Evolutionary conservation across 1,284 basidiomycete species (phyloP).

Genomic region (Apiotrichum akiyoshidainum): DNA sequence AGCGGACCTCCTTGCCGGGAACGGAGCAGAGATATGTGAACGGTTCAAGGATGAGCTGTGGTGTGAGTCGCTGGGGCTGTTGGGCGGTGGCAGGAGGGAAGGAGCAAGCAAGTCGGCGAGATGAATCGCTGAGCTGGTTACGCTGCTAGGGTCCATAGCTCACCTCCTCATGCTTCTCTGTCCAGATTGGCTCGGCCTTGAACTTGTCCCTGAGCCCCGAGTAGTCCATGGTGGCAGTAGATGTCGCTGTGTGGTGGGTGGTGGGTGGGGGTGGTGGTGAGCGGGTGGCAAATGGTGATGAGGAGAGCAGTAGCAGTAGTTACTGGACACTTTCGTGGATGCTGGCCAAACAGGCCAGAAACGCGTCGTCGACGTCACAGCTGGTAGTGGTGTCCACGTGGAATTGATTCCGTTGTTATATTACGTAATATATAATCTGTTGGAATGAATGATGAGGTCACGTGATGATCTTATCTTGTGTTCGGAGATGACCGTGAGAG

Average conservation of each 20-base stretch:
- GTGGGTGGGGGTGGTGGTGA: background rate
- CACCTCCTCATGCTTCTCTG: slow-evolving; percentile 47
- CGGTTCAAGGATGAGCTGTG: slow-evolving; percentile 67
- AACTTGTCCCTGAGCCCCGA: slow-evolving; percentile 27
- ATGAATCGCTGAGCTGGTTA: background rate
- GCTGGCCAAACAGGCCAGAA: no score
- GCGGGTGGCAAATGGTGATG: slow-evolving; percentile 2
- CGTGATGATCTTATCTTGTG: no score
- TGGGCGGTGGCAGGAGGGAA: no score
- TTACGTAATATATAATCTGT: no score
- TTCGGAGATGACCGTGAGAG: no score
- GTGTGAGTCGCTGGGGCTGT: background rate
- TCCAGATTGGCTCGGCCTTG: slow-evolving; percentile 39
- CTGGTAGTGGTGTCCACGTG: no score
- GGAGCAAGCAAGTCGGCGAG: background rate
- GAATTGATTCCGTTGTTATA: no score
- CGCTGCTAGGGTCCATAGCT: slow-evolving; percentile 3
- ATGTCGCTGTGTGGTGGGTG: background rate
- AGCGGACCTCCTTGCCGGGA: slow-evolving; percentile 90
- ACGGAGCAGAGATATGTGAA: slow-evolving; percentile 80
- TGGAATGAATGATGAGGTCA: no score
- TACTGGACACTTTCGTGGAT: no score
- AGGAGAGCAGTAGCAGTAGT: no score
- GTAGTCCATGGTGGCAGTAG: slow-evolving; percentile 33
- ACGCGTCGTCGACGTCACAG: no score